A percentile compares a stretch with the other conserved stretches of the same genome.
phyloP scores from a whole-genome alignment of 257 asterid genomes.

The Prunella vulgaris region DNA sequence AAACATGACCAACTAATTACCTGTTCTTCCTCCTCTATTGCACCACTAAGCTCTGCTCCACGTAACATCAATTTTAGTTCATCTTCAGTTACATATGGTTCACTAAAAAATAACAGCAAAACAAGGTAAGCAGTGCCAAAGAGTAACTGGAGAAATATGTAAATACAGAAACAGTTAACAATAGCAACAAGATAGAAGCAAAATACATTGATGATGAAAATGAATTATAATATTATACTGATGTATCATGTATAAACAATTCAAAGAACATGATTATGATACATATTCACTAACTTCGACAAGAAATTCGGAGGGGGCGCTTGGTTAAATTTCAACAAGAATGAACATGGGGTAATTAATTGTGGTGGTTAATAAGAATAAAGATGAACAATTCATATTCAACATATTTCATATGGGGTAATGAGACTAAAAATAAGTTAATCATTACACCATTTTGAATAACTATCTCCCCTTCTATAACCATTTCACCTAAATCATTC shows the following conservation, averaged over 20 bases:
- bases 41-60: slow-evolving; percentile 99
- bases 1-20: too few relatives aligned
- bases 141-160: slow-evolving; percentile 1
- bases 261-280: not conserved
- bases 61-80: slow-evolving; percentile 96
- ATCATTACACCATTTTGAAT: too few relatives aligned
- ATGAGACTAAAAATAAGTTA: too few relatives aligned
- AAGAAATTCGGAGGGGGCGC: not conserved
- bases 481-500: too few relatives aligned
- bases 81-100: slow-evolving; percentile 96
- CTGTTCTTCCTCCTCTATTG: slow-evolving; percentile 99
- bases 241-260: slow-evolving; percentile 6
- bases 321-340: too few relatives aligned
- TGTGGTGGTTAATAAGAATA: too few relatives aligned
- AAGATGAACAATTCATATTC: too few relatives aligned
- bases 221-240: not conserved
- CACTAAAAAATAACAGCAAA: slow-evolving; percentile 45
- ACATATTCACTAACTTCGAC: not conserved
- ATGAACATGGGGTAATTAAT: too few relatives aligned
- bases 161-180: slow-evolving; percentile 5
- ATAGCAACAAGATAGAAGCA: slow-evolving; percentile 8
- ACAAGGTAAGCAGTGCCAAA: slow-evolving; percentile 15
- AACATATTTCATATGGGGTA: too few relatives aligned
- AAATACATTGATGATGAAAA: not conserved
- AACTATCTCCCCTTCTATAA: too few relatives aligned